Percentiles rank a stretch among this genome's conserved stretches.
phyloP scores from a whole-genome alignment of 768 basidiomycete species.

The Termitomyces sp. region DNA sequence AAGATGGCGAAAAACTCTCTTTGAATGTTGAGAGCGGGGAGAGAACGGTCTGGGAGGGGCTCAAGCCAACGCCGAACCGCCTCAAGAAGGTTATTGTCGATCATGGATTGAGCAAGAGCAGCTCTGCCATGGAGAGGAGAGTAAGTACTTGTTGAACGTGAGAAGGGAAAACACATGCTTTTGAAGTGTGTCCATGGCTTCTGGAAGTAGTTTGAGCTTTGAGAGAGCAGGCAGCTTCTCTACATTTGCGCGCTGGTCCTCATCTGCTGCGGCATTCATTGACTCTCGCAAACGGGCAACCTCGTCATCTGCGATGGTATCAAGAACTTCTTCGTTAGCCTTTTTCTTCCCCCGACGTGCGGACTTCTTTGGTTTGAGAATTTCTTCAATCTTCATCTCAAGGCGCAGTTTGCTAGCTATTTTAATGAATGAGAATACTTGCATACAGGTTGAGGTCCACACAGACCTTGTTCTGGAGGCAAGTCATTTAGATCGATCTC shows the following conservation, averaged over 20 bases:
- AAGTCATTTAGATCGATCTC: conserved; percentile 65
- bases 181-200: conserved; percentile 88
- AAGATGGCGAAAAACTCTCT: conserved; percentile 83
- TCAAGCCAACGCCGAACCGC: conserved; percentile 91
- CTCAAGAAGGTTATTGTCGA: conserved; percentile 91
- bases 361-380: conserved; percentile 74
- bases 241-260: conserved; percentile 75
- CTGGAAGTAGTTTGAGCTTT: conserved; percentile 81
- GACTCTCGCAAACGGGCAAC: conserved; percentile 82
- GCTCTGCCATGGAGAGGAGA: conserved; percentile 40
- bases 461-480: conserved; percentile 72
- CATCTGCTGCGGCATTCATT: conserved; percentile 84
- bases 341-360: conserved; percentile 69
- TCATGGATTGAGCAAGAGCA: conserved; percentile 84
- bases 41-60: conserved; percentile 85
- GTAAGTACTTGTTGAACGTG: conserved; percentile 1
- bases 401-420: conserved; percentile 72
- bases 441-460: background rate
- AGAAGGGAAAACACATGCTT: conserved; percentile 54
- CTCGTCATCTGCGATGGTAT: conserved; percentile 85
- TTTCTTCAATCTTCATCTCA: conserved; percentile 82
- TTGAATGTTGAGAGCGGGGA: conserved; percentile 95
- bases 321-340: conserved; percentile 74
- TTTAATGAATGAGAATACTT: background rate
- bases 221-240: conserved; percentile 77